Percentiles rank a stretch among this genome's conserved stretches.
phyloP scores from a whole-genome alignment of 805 yeast genomes.

The Millerozyma miso region DNA sequence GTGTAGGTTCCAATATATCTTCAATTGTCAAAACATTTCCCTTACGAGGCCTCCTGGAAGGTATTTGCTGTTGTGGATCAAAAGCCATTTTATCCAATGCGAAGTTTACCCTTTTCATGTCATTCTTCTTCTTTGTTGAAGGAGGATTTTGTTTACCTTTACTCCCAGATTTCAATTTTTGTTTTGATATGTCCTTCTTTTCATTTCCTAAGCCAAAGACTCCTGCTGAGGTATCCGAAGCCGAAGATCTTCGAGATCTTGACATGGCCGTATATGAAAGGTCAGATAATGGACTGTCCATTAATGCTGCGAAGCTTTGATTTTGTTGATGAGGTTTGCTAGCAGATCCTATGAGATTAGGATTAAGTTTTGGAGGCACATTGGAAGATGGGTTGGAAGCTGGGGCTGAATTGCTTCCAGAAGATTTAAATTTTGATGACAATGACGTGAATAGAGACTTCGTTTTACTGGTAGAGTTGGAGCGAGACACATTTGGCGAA shows the following conservation, averaged over 20 bases:
- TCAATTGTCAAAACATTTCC: conserved; percentile 59
- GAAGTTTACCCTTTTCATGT: conserved; percentile 66
- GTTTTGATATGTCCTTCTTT: conserved; percentile 4
- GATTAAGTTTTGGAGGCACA: conserved; percentile 9
- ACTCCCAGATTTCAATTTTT: neutral
- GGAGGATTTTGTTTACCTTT: neutral
- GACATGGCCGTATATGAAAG: conserved; percentile 6
- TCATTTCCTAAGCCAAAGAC: neutral
- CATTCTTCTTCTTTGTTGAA: conserved; percentile 19
- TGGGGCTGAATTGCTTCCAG: conserved; percentile 5
- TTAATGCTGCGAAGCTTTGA: conserved; percentile 20
- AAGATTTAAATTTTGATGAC: conserved; percentile 36
- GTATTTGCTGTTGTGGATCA: conserved; percentile 75
- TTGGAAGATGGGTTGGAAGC: conserved; percentile 3
- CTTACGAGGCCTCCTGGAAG: conserved; percentile 49
- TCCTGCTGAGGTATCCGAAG: neutral
- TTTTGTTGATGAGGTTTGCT: neutral
- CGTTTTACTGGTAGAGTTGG: conserved; percentile 13
- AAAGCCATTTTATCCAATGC: conserved; percentile 65
- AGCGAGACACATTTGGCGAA: conserved; percentile 14
- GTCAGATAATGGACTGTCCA: conserved; percentile 25
- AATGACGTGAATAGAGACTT: conserved; percentile 34
- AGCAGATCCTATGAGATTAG: conserved; percentile 8
- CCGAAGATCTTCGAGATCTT: neutral
- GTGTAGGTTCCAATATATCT: conserved; percentile 59